Base-by-base conservation (phyloP, 2,329 filamentous ascomycete genomes). In the Lachnellula arida region DNA sequence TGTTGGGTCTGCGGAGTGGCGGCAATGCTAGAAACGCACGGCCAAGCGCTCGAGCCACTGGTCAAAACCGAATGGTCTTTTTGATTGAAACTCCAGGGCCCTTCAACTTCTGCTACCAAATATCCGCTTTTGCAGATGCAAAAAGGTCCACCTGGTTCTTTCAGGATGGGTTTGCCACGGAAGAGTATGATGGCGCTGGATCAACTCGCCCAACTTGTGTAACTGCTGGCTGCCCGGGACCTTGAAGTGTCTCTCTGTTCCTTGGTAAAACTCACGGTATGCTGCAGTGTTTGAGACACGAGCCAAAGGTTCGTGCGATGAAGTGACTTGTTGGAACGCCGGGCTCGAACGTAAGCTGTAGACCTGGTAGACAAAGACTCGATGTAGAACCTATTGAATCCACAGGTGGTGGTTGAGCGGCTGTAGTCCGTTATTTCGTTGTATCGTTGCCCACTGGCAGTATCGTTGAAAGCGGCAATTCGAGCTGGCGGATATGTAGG, bases 291-390 rank as follows among this genome's bases (percentile, higher is more conserved):
- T 58, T 60, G 49, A 62, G 60, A 64, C 66, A 66, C 65, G 60
- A 64, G 60, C 66, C 65, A 67, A 46, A 67, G 56, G 65, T 68
- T 68, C 65, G 65, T 68, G 65, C 54, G 63, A 60, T 62, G 51
- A 56, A 59, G 25, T 54, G 60, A 61, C 57, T n/a, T 59, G 23
- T 59, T 50, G 42, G 51, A 57, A n/a, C 48, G 56, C 43, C 39
- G 40, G 32, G 49, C 15, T 35, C 42, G 15, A 23, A 17, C 42
- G 42, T 14, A 44, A 19, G 22, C 42, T 11, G 42, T 22, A 17
- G 12, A 5, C 42, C 12, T 22, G 22, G 22, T 44, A 44, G 42
- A 44, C 19, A 44, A 23, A 44, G 42, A 44, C 42, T 44, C 19
- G 19, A 25, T 44, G 42, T 44, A 17, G 14, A 19, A 44, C 5